Percentiles rank a stretch among this genome's conserved stretches.
phyloP scores from a whole-genome alignment of 108 stramenopile genomes.

The Ochromonas danica region DNA sequence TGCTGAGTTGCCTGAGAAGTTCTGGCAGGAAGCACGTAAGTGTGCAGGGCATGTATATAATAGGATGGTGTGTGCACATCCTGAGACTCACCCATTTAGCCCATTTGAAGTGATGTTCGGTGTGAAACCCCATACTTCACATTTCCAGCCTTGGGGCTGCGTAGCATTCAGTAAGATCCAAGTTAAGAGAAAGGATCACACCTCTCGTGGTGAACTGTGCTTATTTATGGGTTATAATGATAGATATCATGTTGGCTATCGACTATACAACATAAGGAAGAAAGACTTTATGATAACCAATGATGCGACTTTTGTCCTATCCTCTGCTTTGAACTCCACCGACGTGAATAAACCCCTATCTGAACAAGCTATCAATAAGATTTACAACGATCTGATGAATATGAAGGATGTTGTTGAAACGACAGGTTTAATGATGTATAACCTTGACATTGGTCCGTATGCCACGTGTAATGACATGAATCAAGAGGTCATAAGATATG shows the following conservation, averaged over 20 bases:
- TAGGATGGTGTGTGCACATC: not conserved
- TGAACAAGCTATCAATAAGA: not conserved
- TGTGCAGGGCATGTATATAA: constrained; percentile 19
- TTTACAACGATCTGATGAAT: not conserved
- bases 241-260: not conserved
- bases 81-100: not conserved
- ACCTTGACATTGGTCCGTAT: not conserved
- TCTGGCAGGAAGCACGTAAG: constrained; percentile 2
- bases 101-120: not conserved
- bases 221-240: not conserved
- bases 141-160: constrained; percentile 3
- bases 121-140: not conserved
- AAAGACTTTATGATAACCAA: constrained; percentile 11
- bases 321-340: not conserved
- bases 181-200: constrained; percentile 22
- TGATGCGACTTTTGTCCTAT: not conserved
- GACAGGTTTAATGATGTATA: constrained; percentile 6
- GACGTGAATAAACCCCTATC: not conserved
- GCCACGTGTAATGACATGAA: not conserved
- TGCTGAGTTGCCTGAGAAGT: constrained; percentile 15
- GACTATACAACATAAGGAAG: not conserved
- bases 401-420: not conserved
- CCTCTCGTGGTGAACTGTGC: not conserved
- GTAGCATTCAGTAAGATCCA: not conserved
- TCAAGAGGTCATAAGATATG: not conserved